A percentile compares a stretch with the other conserved stretches of the same genome.
phyloP scores from a whole-genome alignment of 148 eudicot species.

The Euryodendron excelsum region DNA sequence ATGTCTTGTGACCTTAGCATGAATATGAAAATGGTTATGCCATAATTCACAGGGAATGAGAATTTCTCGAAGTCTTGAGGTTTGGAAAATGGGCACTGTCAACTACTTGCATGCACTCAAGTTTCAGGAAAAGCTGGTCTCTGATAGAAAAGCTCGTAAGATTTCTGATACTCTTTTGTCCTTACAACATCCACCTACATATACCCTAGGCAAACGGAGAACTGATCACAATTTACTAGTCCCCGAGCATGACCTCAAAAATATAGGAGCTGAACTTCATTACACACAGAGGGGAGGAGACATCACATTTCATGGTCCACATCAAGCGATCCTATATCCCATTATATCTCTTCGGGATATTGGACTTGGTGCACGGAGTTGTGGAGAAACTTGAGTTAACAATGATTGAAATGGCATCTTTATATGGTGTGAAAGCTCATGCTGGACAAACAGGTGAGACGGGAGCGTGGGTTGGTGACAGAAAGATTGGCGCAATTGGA shows the following conservation, averaged over 20 bases:
- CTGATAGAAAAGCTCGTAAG: constrained; percentile 60
- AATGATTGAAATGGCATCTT: constrained; percentile 76
- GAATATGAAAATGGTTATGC: constrained; percentile 8
- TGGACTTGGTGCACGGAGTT: constrained; percentile 81
- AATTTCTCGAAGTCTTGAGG: constrained; percentile 52
- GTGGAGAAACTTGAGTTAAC: constrained; percentile 82
- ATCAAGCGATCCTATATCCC: constrained; percentile 78
- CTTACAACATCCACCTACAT: constrained; percentile 89
- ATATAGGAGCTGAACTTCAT: constrained; percentile 85
- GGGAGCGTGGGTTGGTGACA: constrained; percentile 85
- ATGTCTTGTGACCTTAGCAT: neutral
- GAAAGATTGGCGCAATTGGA: constrained; percentile 91
- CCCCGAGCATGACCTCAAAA: constrained; percentile 54
- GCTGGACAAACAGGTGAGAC: constrained; percentile 66
- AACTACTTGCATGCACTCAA: constrained; percentile 72
- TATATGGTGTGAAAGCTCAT: constrained; percentile 66
- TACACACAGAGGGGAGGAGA: constrained; percentile 91
- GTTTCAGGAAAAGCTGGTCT: constrained; percentile 68
- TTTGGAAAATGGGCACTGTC: constrained; percentile 80
- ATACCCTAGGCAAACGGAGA: constrained; percentile 83
- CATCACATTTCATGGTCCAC: constrained; percentile 84
- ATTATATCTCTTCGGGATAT: constrained; percentile 69
- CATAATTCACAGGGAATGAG: constrained; percentile 49
- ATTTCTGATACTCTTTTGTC: constrained; percentile 62
- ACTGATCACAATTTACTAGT: constrained; percentile 77